phyloP scores from a whole-genome alignment of 2,329 filamentous ascomycete species.

The Leptoxyphium fumago region DNA sequence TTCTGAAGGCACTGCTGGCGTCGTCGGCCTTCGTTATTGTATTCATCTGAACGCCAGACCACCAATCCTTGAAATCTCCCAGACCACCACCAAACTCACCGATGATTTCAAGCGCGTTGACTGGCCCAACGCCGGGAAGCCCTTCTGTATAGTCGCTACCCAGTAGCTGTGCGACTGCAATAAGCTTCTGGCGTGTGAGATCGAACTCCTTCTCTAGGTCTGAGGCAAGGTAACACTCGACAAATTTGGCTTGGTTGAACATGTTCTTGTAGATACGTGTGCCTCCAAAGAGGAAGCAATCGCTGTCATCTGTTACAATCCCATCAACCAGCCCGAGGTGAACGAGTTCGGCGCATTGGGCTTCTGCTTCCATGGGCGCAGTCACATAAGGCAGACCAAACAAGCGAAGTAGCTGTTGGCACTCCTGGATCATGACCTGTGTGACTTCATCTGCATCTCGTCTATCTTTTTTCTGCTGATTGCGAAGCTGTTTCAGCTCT shows the following conservation, averaged over 20 bases:
- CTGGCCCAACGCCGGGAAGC: conserved; percentile 76
- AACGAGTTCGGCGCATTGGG: conserved; percentile 89
- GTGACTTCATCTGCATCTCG: conserved; percentile 95
- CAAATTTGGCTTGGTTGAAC: conserved; percentile 97
- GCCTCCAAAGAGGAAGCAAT: conserved; percentile 92
- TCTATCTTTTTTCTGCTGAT: conserved; percentile 92
- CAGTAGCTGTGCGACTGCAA: conserved; percentile 76
- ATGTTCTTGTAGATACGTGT: conserved; percentile 98
- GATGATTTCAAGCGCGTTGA: conserved; percentile 86
- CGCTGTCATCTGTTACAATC: conserved; percentile 93
- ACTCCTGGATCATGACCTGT: conserved; percentile 89
- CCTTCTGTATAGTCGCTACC: conserved; percentile 94
- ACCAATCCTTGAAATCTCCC: conserved; percentile 74
- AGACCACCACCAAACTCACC: conserved; percentile 66
- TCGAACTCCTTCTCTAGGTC: conserved; percentile 86
- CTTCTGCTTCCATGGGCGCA: conserved; percentile 97
- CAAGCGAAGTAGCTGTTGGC: conserved; percentile 73
- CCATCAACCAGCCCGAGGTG: conserved; percentile 79
- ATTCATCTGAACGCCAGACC: conserved; percentile 57
- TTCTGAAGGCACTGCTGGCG: conserved; percentile 50
- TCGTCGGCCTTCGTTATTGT: conserved; percentile 46
- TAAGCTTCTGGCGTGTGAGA: conserved; percentile 72
- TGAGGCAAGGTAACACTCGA: conserved; percentile 77
- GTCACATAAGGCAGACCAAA: conserved; percentile 96
- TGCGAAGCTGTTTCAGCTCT: conserved; percentile 73